These are phyloP conservation scores for Xylaria sp. DNA, from an alignment of 2,329 filamentous ascomycete genomes.

Conservation along the genomic window DNA sequence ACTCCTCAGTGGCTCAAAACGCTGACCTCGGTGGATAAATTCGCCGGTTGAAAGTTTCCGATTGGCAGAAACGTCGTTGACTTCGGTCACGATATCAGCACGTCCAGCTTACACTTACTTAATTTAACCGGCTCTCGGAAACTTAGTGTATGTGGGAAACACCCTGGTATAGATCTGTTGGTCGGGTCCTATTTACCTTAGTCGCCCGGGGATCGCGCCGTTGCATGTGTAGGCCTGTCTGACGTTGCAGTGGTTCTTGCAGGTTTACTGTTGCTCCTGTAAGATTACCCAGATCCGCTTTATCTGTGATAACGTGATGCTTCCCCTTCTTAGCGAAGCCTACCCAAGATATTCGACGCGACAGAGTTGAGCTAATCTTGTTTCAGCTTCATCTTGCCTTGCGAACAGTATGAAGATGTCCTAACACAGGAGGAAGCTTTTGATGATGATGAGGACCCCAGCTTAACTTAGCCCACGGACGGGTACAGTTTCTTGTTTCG, in stretches of 20 bases:
- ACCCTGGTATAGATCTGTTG: not conserved
- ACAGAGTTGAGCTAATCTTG: not conserved
- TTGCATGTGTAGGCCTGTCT: constrained; percentile 28
- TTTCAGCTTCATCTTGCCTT: constrained; percentile 1
- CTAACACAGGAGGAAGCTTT: not conserved
- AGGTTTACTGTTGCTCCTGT: constrained; percentile 7
- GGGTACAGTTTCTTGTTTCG: constrained; percentile 17
- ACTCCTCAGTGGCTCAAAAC: constrained; percentile 2
- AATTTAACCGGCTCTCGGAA: constrained; percentile 12
- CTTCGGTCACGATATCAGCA: constrained; percentile 2
- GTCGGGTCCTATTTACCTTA: constrained; percentile 3
- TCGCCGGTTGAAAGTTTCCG: constrained; percentile 20
- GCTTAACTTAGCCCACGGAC: not conserved
- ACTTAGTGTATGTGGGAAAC: not conserved
- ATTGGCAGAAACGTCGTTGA: not conserved
- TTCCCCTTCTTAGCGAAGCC: not conserved
- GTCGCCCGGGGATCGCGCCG: constrained; percentile 32
- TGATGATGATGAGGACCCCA: not conserved
- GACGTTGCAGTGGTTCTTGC: constrained; percentile 24
- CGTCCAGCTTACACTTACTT: not conserved
- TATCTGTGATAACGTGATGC: not conserved
- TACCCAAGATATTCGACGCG: not conserved
- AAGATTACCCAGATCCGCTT: constrained; percentile 3
- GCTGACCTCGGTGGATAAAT: constrained; percentile 16
- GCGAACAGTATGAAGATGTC: not conserved